phyloP scores from a whole-genome alignment of 768 basidiomycete species.

The Floccularia luteovirens region DNA sequence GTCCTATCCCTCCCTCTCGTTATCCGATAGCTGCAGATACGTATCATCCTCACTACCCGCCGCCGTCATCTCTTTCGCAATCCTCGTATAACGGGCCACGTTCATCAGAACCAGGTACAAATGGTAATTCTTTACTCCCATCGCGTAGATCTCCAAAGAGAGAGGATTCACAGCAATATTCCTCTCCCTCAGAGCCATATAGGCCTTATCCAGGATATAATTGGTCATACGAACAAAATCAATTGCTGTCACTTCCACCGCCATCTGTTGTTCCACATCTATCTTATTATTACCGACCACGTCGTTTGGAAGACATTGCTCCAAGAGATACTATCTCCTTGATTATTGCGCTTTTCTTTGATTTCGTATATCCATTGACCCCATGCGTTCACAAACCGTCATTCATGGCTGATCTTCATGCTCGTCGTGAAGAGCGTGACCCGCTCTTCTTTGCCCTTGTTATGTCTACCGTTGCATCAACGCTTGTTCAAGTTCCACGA shows the following conservation, averaged over 20 bases:
- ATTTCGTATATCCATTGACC: constrained; percentile 88
- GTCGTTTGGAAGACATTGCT: constrained; percentile 75
- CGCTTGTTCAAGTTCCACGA: constrained; percentile 81
- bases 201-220: constrained; percentile 61
- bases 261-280: constrained; percentile 52
- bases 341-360: constrained; percentile 86
- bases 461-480: constrained; percentile 83
- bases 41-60: constrained; percentile 48
- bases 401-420: constrained; percentile 84
- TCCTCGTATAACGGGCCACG: constrained; percentile 32
- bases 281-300: constrained; percentile 66
- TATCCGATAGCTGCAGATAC: constrained; percentile 68
- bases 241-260: constrained; percentile 31
- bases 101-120: constrained; percentile 25
- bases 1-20: constrained; percentile 54
- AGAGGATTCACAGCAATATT: constrained; percentile 36
- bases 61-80: constrained; percentile 25
- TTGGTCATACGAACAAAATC: constrained; percentile 67
- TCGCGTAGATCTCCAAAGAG: constrained; percentile 28
- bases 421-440: constrained; percentile 75
- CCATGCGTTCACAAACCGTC: constrained; percentile 89
- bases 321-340: constrained; percentile 75
- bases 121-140: constrained; percentile 19
- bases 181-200: constrained; percentile 43
- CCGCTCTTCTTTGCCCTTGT: constrained; percentile 89